Evolutionary conservation across 1,139 yeast genomes (phyloP).

Genomic region (Candida smagusa): DNA sequence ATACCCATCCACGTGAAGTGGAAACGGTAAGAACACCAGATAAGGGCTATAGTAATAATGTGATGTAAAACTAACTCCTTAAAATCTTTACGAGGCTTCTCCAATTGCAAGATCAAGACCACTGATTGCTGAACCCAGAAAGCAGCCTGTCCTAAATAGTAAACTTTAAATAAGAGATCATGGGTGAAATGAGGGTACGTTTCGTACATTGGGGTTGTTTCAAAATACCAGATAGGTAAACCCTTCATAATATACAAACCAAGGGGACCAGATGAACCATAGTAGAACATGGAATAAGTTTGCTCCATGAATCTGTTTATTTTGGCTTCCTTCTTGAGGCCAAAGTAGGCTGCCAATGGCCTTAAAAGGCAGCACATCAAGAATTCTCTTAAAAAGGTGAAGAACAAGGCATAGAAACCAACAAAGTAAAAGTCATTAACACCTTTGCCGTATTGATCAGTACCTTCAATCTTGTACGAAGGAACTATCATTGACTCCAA

Average conservation of each 20-base stretch:
- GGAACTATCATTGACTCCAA: conserved; percentile 64
- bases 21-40: conserved; percentile 87
- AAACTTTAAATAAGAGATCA: conserved; percentile 67
- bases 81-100: conserved; percentile 93
- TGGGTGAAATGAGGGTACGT: conserved; percentile 82
- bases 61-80: conserved; percentile 91
- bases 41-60: conserved; percentile 82
- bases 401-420: conserved; percentile 74
- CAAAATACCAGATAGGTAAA: conserved; percentile 84
- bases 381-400: conserved; percentile 89
- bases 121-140: conserved; percentile 97
- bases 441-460: conserved; percentile 81
- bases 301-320: conserved; percentile 88
- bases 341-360: conserved; percentile 61
- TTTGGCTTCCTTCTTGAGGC: conserved; percentile 58
- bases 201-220: conserved; percentile 75
- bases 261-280: conserved; percentile 75
- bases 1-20: conserved; percentile 97
- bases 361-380: conserved; percentile 76
- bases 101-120: conserved; percentile 76
- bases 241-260: conserved; percentile 88
- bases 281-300: conserved; percentile 78
- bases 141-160: conserved; percentile 89
- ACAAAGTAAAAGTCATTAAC: conserved; percentile 78
- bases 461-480: conserved; percentile 61